Conservation (phyloP, 352 stramenopile species). For the Pelagophyceae sp. region DNA sequence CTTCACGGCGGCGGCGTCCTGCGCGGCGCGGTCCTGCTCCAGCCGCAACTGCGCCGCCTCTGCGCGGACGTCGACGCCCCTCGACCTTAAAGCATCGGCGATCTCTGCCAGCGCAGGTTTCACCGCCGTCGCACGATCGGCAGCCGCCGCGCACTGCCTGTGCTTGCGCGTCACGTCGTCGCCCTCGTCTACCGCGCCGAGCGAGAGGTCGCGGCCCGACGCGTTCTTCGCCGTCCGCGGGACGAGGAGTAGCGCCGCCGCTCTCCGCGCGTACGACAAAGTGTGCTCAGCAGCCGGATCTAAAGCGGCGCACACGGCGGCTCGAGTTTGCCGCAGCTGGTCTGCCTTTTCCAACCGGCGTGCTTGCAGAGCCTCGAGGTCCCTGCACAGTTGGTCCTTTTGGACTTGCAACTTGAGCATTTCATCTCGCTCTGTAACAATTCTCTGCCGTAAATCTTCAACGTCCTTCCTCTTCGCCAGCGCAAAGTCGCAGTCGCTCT, state of each 20-base stretch:
- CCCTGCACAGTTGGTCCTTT: too few relatives aligned
- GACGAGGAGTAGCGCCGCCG: slow-evolving; percentile 69
- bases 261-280: slow-evolving; percentile 63
- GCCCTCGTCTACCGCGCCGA: slow-evolving; percentile 32
- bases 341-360: too few relatives aligned
- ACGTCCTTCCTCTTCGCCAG: neutral
- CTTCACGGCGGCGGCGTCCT: neutral
- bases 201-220: slow-evolving; percentile 57
- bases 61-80: slow-evolving; percentile 41
- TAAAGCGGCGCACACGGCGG: slow-evolving; percentile 25
- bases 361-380: too few relatives aligned
- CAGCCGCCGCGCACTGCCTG: slow-evolving; percentile 38
- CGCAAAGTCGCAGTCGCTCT: neutral
- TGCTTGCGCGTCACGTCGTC: slow-evolving; percentile 32
- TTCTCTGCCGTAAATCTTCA: too few relatives aligned
- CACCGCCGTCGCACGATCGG: slow-evolving; percentile 25
- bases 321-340: too few relatives aligned
- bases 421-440: too few relatives aligned
- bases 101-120: slow-evolving; percentile 48
- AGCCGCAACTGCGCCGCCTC: neutral
- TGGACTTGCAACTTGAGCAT: too few relatives aligned
- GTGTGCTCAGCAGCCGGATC: slow-evolving; percentile 41
- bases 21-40: neutral
- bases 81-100: slow-evolving; percentile 54
- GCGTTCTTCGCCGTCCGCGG: slow-evolving; percentile 68